Base-by-base conservation (phyloP, 768 basidiomycete genomes). In the Boletellus ananas region DNA sequence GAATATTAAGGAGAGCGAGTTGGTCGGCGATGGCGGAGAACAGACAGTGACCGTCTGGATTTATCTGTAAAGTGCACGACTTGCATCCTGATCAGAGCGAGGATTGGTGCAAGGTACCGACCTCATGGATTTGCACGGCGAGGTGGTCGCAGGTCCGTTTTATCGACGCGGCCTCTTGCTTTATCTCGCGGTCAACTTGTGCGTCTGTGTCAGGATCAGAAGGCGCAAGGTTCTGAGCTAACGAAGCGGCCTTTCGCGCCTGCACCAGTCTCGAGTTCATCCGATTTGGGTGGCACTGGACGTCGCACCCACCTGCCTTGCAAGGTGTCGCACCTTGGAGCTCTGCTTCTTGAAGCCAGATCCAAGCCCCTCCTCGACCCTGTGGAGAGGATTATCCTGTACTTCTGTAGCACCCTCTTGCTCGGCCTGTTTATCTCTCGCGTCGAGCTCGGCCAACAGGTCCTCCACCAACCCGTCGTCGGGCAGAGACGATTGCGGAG, bases 11-110 rank as follows among this genome's bases (percentile, higher is more conserved):
- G n/a, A 88, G 60, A 39, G 74, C 74, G 29, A 96, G 81, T 65
- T 99, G 95, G 68, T 98, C 93, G 21, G 91, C 95, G 21, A 98
- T 74, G 10, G 95, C 91, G 41, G 92, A 88, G 72, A 87, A 99
- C 27, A 98, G 83, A 71, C 95, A 98, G 60, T 98, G 94, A 0
- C 95, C 95, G 60, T 98, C 95, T 16, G 95, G 92, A 51, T 84
- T 84, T 58, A 97, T 86, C 93, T 96, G 57, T 50, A n/a, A 14
- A 6, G n/a, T 5, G 34, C 10, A 47, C 31, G 35, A 34, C 47
- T 45, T 18, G 38, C 33, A 46, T 42, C 43, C 45, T 43, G 17
- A 45, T 41, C 34, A 35, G 52, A 20, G 17, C 17, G 11, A 45
- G 37, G 33, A 42, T 7, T 8, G 45, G 25, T 29, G 8, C 29